Conservation (phyloP, 768 basidiomycete species). For the Lactarius hatsudake region DNA sequence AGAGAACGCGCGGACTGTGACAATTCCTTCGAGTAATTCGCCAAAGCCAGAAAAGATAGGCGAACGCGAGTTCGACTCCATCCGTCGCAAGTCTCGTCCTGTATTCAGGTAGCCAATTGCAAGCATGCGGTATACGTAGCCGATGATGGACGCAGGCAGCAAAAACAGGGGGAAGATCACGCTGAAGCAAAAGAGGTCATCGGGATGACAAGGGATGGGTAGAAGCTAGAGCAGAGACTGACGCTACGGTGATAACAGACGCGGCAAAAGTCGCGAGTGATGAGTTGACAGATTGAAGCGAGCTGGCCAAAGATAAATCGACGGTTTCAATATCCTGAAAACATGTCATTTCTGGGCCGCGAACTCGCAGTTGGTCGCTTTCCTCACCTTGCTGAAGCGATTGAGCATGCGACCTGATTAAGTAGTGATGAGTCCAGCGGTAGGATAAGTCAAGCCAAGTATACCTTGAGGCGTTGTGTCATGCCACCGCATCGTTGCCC, state of each 20-base stretch:
- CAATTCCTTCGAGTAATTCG: constrained; percentile 82
- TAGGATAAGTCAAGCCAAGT: constrained; percentile 5
- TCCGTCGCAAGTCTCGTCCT: constrained; percentile 79
- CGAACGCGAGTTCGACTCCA: constrained; percentile 86
- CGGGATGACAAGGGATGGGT: constrained; percentile 26
- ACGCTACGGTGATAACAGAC: constrained; percentile 71
- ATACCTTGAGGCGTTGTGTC: constrained; percentile 79
- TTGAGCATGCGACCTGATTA: constrained; percentile 75
- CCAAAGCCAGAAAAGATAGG: constrained; percentile 83
- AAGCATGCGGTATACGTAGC: constrained; percentile 65
- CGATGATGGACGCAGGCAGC: constrained; percentile 71
- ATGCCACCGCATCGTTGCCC: constrained; percentile 82
- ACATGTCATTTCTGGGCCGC: neutral
- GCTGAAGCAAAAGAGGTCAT: constrained; percentile 35
- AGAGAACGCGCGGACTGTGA: constrained; percentile 91
- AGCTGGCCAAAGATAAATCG: constrained; percentile 65
- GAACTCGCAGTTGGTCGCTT: neutral
- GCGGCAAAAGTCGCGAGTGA: constrained; percentile 76
- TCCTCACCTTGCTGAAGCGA: constrained; percentile 65
- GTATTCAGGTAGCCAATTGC: constrained; percentile 75
- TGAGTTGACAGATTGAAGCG: constrained; percentile 72
- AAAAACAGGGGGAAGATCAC: constrained; percentile 81
- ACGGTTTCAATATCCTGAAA: constrained; percentile 79
- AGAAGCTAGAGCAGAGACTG: constrained; percentile 30
- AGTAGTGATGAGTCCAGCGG: constrained; percentile 3